Conservation (phyloP, 2,329 filamentous ascomycete species). For the Aureobasidium sp. region DNA sequence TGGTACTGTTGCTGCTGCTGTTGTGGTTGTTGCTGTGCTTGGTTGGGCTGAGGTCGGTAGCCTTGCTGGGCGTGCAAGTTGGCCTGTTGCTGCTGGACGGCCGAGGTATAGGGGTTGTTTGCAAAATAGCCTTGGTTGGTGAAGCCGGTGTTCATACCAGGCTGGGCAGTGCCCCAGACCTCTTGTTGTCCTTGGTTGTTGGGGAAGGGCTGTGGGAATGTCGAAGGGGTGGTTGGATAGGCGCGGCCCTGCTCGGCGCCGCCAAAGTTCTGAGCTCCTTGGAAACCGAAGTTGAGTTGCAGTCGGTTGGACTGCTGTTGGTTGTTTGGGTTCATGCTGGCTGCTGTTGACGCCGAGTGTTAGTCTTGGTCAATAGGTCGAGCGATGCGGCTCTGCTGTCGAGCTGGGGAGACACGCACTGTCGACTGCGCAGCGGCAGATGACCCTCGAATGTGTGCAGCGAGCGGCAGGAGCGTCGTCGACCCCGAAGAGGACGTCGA, state of each 20-base stretch:
- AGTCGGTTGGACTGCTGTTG: conserved; percentile 36
- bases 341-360: not conserved
- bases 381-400: not conserved
- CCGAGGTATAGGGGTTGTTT: conserved; percentile 38
- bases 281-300: conserved; percentile 44
- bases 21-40: conserved; percentile 33
- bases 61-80: conserved; percentile 34
- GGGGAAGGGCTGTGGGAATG: conserved; percentile 81
- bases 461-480: not conserved
- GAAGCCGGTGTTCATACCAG: conserved; percentile 33
- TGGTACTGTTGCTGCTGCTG: conserved; percentile 52
- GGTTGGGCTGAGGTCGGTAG: conserved; percentile 44
- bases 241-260: conserved; percentile 39
- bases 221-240: conserved; percentile 73
- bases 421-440: conserved; percentile 6
- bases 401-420: not conserved
- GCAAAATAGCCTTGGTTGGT: conserved; percentile 44
- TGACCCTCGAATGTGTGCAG: not conserved
- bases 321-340: conserved; percentile 14
- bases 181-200: conserved; percentile 56
- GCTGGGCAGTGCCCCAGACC: conserved; percentile 46
- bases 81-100: conserved; percentile 43
- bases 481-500: not conserved
- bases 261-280: conserved; percentile 37
- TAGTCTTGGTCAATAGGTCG: not conserved